Base-by-base conservation (phyloP, 306 rosid genomes). In the Dryas drummondii region DNA sequence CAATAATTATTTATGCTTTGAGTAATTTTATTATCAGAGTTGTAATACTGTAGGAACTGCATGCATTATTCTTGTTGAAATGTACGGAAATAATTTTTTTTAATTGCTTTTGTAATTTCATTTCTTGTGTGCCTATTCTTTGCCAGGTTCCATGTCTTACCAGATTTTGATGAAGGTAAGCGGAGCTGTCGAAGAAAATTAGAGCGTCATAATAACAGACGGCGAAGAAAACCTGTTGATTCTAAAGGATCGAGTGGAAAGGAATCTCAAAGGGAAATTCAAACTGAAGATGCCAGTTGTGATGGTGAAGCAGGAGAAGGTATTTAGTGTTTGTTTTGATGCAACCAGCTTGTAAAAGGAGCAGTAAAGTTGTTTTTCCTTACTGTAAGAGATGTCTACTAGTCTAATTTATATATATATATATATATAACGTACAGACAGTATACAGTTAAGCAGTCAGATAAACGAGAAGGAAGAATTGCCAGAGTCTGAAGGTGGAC, bases 141-240 rank as follows among this genome's bases (percentile, higher is more conserved):
- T 75, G 66, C 45, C 85, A 94, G 99, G 94, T 96, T 96, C 84
- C 99, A 96, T 59, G 49, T 88, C 56, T 78, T 92, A 57, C 26
- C 90, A 67, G 98, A 96, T 84, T 96, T 96, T 80, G 99, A 96
- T 44, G 98, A 96, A 84, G 99, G 98, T 11, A 96, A 92, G 68
- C 93, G 99, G 9, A 92, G 99, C 62, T 96, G 99, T 74, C 87
- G 99, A 77, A 87, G 97, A 68, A 96, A 96, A 82, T 74, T 96
- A 71, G 99, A 92, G 87, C 91, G 93, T 37, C 99, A 96, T 80
- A 96, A 96, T 84, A 92, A 85, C 56, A 79, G 98, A 68, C 85
- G 98, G 78, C 78, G 98, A 15, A 90, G 99, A 81, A 96, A 92
- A 75, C 84, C 91, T 12, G 60, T 54, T 9, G 92, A 82, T 73